Base-by-base conservation (phyloP, 2,329 filamentous ascomycete genomes). In the Fusarium goolgardi region DNA sequence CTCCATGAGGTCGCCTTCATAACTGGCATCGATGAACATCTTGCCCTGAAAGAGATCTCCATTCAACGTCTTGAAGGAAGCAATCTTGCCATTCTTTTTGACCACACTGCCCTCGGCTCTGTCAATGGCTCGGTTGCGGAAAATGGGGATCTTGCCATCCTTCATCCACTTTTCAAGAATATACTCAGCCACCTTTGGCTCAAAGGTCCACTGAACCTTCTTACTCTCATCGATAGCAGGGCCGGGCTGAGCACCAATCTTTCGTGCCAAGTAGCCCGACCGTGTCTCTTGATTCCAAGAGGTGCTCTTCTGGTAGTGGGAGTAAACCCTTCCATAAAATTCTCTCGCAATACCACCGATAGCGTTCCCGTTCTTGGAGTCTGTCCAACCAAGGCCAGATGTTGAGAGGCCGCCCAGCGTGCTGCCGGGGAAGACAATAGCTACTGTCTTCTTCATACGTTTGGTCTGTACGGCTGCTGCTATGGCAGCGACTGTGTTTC, bases 191-290 rank as follows among this genome's bases (percentile, higher is more conserved):
- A 63, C 68, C 45, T 69, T 70, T 12, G 68, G 68, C 41, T 70
- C 68, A 21, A 70, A 70, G 10, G 68, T 70, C 68, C 68, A 70
- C n/a, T 70, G 68, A 32, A 70, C 37, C 34, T 71, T 65, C 15
- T 52, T 69, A 25, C 50, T 41, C 21, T 55, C 47, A 1, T 70
- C 68, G 16, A 70, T 70, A 18, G 68, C 68, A 25, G 67, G 67
- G 1, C 68, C 68, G 6, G 68, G 68, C 31, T 70, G 68, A 2
- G 68, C 64, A 6, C 54, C 45, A 25, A 70, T 71, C n/a, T 25
- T 69, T 32, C 57, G 59, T 11, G 46, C 46, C 7, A 70, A 9
- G 21, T 70, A 70, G 9, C 46, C 21, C 2, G 44, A n/a, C 13
- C 68, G 56, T n/a, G 67, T 66, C 44, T 71, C 60, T 8, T 66